Evolutionary conservation across 2,329 filamentous ascomycete species (phyloP).

Genomic region (Setomelanomma holmii): DNA sequence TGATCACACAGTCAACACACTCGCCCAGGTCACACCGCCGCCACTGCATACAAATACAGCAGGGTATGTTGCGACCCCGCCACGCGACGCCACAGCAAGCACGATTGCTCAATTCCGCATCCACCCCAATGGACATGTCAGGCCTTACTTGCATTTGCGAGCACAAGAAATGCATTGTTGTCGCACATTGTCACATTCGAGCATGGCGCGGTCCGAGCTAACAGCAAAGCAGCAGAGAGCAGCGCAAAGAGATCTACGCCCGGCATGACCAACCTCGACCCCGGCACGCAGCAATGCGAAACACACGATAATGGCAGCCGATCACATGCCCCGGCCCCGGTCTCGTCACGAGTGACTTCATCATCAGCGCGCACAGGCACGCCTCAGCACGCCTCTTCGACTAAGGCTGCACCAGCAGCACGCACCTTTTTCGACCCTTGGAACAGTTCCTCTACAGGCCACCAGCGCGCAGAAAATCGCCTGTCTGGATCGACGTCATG

Average conservation of each 20-base stretch:
- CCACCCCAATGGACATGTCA: neutral
- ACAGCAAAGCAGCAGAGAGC: slow-evolving; percentile 10
- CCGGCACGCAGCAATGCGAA: slow-evolving; percentile 10
- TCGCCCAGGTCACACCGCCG: slow-evolving; percentile 11
- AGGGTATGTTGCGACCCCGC: slow-evolving; percentile 18
- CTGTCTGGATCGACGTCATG: slow-evolving; percentile 70
- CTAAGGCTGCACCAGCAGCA: slow-evolving; percentile 19
- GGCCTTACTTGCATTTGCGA: slow-evolving; percentile 7
- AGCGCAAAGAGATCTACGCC: slow-evolving; percentile 2
- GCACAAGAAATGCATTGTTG: slow-evolving; percentile 9
- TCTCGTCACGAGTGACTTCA: slow-evolving; percentile 13
- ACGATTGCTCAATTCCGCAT: neutral
- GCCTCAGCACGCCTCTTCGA: slow-evolving; percentile 6
- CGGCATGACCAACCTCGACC: slow-evolving; percentile 14
- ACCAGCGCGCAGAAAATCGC: slow-evolving; percentile 76
- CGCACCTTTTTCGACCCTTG: slow-evolving; percentile 66
- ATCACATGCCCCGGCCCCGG: slow-evolving; percentile 21
- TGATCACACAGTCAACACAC: slow-evolving; percentile 13
- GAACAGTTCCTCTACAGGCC: slow-evolving; percentile 78
- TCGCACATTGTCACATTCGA: slow-evolving; percentile 10
- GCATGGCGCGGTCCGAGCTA: slow-evolving; percentile 19
- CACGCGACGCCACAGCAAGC: slow-evolving; percentile 11
- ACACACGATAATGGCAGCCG: slow-evolving; percentile 21
- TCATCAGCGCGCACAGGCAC: slow-evolving; percentile 10
- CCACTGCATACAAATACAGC: slow-evolving; percentile 19